Evolutionary conservation across 352 stramenopile species (phyloP).

Genomic region (Globisporangium middletonii): DNA sequence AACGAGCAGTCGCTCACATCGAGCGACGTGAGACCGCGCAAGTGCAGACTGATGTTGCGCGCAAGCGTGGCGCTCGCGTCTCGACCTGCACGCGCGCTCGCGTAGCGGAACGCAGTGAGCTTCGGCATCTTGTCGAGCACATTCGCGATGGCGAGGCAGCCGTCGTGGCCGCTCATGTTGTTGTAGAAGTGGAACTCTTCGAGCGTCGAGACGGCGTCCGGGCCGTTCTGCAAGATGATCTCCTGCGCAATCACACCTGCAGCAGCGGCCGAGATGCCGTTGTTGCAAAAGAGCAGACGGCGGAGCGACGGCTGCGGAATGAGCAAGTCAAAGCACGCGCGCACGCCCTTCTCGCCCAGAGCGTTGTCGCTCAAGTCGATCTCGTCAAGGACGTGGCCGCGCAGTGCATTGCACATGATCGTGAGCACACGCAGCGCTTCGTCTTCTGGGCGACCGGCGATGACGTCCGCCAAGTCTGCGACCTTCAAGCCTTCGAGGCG

Average conservation of each 20-base stretch:
- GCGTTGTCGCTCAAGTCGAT: constrained; percentile 87
- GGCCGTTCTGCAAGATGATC: constrained; percentile 62
- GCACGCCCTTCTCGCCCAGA: constrained; percentile 69
- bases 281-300: constrained; percentile 70
- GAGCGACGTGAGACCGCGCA: constrained; percentile 58
- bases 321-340: constrained; percentile 67
- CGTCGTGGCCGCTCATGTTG: constrained; percentile 81
- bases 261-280: constrained; percentile 67
- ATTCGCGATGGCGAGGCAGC: constrained; percentile 45
- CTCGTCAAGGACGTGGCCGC: constrained; percentile 63
- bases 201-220: constrained; percentile 30
- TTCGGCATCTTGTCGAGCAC: constrained; percentile 45
- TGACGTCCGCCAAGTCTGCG: constrained; percentile 90
- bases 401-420: constrained; percentile 73
- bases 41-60: constrained; percentile 35
- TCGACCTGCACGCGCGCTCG: constrained; percentile 52
- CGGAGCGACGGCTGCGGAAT: constrained; percentile 58
- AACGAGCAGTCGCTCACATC: constrained; percentile 93
- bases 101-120: constrained; percentile 56
- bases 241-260: constrained; percentile 56
- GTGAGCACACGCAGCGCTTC: constrained; percentile 86
- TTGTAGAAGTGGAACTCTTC: constrained; percentile 85
- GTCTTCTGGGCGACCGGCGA: constrained; percentile 86
- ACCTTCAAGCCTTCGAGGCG: constrained; percentile 46
- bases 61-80: constrained; percentile 50